A percentile compares a stretch with the other conserved stretches of the same genome.
Evolutionary conservation across 2,329 filamentous ascomycete species (phyloP).

Genomic region (Venturia aucupariae): DNA sequence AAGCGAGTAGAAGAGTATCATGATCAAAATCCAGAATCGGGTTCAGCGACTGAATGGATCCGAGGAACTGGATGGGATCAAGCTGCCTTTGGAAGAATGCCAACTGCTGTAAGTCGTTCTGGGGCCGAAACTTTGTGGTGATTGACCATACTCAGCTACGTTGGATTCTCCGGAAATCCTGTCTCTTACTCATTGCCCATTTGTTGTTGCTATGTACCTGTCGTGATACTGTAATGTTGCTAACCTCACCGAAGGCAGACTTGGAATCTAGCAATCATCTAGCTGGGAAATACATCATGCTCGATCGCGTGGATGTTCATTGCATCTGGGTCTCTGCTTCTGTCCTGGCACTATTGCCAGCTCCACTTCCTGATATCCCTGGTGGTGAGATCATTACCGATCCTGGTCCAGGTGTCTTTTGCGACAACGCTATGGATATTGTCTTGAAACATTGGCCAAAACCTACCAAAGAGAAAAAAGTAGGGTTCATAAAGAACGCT

Average conservation of each 20-base stretch:
- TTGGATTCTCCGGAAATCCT: not conserved
- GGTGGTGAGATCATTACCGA: slow-evolving; percentile 55
- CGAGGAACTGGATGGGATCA: slow-evolving; percentile 65
- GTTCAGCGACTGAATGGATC: slow-evolving; percentile 50
- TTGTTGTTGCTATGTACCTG: not conserved
- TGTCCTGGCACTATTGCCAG: slow-evolving; percentile 51
- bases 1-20: slow-evolving; percentile 45
- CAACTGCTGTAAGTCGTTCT: slow-evolving; percentile 46
- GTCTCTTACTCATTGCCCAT: not conserved
- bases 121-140: not conserved
- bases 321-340: slow-evolving; percentile 60
- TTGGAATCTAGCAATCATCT: slow-evolving; percentile 46
- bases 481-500: slow-evolving; percentile 47
- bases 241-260: slow-evolving; percentile 36
- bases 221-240: not conserved
- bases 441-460: slow-evolving; percentile 49
- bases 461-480: slow-evolving; percentile 44
- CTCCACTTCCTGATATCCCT: slow-evolving; percentile 40
- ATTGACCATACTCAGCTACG: not conserved
- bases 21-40: slow-evolving; percentile 39
- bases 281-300: slow-evolving; percentile 53
- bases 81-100: slow-evolving; percentile 54
- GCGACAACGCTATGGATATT: slow-evolving; percentile 62
- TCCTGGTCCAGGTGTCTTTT: slow-evolving; percentile 59
- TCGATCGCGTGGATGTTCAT: slow-evolving; percentile 61